These are phyloP conservation scores for Bauhinia variegata DNA, from an alignment of 306 rosid genomes.

Conservation along the genomic window DNA sequence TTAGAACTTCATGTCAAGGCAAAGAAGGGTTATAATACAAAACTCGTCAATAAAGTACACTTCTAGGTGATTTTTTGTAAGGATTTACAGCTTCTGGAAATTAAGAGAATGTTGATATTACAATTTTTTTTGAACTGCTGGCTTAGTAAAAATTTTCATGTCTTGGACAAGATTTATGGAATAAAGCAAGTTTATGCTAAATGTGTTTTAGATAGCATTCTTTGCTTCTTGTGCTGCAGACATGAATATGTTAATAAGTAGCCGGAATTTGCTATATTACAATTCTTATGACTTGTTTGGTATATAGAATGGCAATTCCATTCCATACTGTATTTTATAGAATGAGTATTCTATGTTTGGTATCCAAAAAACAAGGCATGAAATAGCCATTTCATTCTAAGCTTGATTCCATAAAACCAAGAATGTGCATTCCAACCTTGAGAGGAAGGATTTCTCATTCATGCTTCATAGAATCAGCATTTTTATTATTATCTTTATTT, in stretches of 20 bases:
- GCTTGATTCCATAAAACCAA: too few relatives aligned
- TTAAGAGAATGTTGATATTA: slow-evolving; percentile 6
- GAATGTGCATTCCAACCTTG: too few relatives aligned
- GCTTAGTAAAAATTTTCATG: slow-evolving; percentile 1
- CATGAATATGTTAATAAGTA: not conserved
- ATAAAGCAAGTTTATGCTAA: not conserved
- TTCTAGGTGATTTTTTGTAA: not conserved
- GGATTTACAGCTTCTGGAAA: slow-evolving; percentile 16
- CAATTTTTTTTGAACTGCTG: slow-evolving; percentile 9
- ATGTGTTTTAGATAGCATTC: not conserved
- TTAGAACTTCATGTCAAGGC: slow-evolving; percentile 20
- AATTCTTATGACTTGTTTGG: too few relatives aligned
- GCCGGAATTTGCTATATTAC: not conserved
- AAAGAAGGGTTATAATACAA: slow-evolving; percentile 10
- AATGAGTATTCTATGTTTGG: too few relatives aligned
- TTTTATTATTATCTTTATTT: too few relatives aligned
- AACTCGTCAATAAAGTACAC: slow-evolving; percentile 5
- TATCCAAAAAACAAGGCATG: too few relatives aligned
- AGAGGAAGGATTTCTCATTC: too few relatives aligned
- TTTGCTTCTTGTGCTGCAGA: slow-evolving; percentile 1
- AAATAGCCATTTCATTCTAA: too few relatives aligned
- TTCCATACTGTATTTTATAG: too few relatives aligned
- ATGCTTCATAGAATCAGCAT: too few relatives aligned
- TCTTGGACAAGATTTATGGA: not conserved
- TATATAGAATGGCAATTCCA: too few relatives aligned